phyloP scores from a whole-genome alignment of 2,329 filamentous ascomycete genomes.

The Nigrospora sphaerica region DNA sequence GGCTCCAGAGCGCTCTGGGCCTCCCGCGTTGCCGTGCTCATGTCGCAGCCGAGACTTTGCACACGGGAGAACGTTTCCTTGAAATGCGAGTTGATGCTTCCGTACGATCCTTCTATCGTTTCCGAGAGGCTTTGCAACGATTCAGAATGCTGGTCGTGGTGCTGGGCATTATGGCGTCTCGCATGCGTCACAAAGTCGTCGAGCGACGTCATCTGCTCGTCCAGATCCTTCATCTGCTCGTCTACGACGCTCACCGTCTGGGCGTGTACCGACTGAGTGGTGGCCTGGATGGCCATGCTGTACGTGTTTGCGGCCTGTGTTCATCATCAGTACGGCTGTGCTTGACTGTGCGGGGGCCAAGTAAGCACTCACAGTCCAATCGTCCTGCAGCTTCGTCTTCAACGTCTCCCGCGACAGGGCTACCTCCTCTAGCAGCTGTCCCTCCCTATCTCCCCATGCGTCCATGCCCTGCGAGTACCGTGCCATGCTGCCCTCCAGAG shows the following conservation, averaged over 20 bases:
- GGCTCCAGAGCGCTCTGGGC: conserved; percentile 56
- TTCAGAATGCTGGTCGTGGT: conserved; percentile 63
- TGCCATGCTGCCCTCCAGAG: conserved; percentile 57
- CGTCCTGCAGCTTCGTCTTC: conserved; percentile 75
- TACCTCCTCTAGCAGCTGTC: conserved; percentile 62
- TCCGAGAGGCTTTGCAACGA: conserved; percentile 59
- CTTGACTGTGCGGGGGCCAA: conserved; percentile 23
- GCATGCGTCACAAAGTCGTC: conserved; percentile 87
- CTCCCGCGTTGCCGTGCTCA: conserved; percentile 51
- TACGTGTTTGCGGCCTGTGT: conserved; percentile 65
- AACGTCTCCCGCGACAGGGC: conserved; percentile 67
- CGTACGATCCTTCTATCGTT: conserved; percentile 67
- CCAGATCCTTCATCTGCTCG: conserved; percentile 80
- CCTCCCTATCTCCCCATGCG: conserved; percentile 63
- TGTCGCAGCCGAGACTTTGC: conserved; percentile 59
- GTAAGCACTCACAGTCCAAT: conserved; percentile 65
- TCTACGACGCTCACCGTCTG: conserved; percentile 87
- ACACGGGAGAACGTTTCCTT: conserved; percentile 61
- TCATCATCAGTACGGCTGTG: conserved; percentile 13
- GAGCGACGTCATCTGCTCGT: conserved; percentile 79
- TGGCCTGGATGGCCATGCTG: conserved; percentile 75
- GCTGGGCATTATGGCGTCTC: conserved; percentile 68
- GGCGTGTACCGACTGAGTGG: conserved; percentile 80
- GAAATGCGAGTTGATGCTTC: conserved; percentile 63
- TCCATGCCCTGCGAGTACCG: conserved; percentile 68